Conservation (phyloP, 257 asterid genomes). For the Plantago elongata region DNA sequence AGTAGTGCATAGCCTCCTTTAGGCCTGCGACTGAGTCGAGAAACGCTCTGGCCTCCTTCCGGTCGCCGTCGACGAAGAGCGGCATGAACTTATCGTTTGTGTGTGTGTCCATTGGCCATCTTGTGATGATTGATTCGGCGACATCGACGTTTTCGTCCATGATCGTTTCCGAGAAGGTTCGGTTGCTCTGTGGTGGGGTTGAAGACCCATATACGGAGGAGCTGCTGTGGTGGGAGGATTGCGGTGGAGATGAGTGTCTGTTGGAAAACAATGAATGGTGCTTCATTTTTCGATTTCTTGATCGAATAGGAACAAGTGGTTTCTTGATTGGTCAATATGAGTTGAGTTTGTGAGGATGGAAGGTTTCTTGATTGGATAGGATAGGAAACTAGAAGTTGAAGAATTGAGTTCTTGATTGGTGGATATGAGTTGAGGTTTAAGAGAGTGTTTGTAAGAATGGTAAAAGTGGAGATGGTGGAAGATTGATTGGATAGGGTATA, state of each 20-base stretch:
- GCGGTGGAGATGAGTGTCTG: conserved; percentile 35
- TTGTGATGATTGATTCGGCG: conserved; percentile 41
- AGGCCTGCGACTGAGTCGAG: conserved; percentile 40
- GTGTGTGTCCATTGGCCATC: conserved; percentile 33
- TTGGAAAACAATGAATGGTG: conserved; percentile 28
- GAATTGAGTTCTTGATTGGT: background rate
- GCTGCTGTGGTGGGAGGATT: conserved; percentile 1
- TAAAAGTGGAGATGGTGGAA: too few species aligned
- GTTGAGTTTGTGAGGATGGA: background rate
- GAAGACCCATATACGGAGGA: conserved; percentile 24
- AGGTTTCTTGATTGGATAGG: background rate
- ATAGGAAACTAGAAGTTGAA: too few species aligned
- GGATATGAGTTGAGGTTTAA: background rate
- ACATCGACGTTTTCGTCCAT: conserved; percentile 53
- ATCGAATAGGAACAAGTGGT: background rate
- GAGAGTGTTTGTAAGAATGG: background rate
- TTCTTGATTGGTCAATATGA: background rate
- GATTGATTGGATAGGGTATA: background rate
- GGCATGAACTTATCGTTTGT: conserved; percentile 20
- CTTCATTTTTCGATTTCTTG: conserved; percentile 7
- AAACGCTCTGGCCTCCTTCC: conserved; percentile 37
- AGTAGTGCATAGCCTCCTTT: conserved; percentile 52
- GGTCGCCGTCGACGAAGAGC: conserved; percentile 30
- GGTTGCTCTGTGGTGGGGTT: conserved; percentile 26
- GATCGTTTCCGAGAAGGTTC: conserved; percentile 41